Evolutionary conservation across 345 rosid species (phyloP).

Genomic region (Durio zibethinus): DNA sequence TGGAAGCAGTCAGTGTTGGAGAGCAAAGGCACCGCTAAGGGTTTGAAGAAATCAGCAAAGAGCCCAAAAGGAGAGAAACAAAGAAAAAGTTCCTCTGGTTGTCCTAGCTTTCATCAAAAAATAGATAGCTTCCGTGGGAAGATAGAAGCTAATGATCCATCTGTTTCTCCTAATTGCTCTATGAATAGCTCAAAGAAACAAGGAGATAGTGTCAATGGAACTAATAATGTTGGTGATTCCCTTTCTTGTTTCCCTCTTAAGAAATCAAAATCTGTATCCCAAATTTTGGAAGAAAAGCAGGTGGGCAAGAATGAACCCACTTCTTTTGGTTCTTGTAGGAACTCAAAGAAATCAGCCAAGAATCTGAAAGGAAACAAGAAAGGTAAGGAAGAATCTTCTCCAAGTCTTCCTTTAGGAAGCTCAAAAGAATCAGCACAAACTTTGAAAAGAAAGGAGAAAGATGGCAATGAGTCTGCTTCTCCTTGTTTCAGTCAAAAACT

Average conservation of each 20-base stretch:
- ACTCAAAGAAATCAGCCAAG: background rate
- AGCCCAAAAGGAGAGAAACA: conserved; percentile 1
- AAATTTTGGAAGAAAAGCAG: conserved; percentile 17
- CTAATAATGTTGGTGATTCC: background rate
- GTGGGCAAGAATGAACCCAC: background rate
- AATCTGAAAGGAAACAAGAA: background rate
- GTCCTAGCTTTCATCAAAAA: conserved; percentile 14
- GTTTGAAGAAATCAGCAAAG: conserved; percentile 4
- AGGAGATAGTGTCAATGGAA: background rate
- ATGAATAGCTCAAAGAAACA: conserved; percentile 3
- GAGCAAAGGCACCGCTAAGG: background rate
- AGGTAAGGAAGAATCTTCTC: background rate
- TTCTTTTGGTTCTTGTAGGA: background rate
- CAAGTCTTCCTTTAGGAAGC: background rate
- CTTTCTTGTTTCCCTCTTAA: background rate
- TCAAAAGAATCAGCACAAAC: background rate
- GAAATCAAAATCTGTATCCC: conserved; percentile 15
- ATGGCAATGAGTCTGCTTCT: background rate
- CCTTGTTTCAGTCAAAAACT: background rate
- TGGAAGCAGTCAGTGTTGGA: conserved; percentile 31
- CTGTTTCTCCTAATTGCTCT: background rate
- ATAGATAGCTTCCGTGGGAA: background rate
- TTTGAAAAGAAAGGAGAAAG: conserved; percentile 7
- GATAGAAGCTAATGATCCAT: background rate
- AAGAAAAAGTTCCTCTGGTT: conserved; percentile 6